These are phyloP conservation scores for Clavispora fructus DNA, from an alignment of 805 yeast genomes.

Conservation along the genomic window DNA sequence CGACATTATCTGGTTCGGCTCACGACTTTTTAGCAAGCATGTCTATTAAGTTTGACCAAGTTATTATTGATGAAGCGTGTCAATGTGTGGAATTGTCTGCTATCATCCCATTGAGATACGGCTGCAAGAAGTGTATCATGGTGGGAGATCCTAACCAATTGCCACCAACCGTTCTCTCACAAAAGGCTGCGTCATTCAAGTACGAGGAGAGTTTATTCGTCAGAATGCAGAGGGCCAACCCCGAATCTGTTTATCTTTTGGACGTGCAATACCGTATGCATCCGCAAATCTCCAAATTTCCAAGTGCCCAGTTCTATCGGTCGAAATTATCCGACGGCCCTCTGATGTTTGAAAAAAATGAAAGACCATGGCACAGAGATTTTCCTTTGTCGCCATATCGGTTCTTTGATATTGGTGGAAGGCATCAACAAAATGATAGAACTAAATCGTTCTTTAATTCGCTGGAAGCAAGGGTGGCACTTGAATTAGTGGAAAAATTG, in stretches of 20 bases:
- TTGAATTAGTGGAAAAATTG: constrained; percentile 56
- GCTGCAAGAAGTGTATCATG: constrained; percentile 86
- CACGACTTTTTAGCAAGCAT: constrained; percentile 76
- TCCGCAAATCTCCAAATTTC: constrained; percentile 83
- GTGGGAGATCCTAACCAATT: constrained; percentile 98
- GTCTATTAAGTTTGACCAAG: constrained; percentile 79
- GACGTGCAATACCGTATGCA: constrained; percentile 98
- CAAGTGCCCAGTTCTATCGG: constrained; percentile 76
- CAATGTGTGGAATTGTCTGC: constrained; percentile 93
- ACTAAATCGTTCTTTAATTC: constrained; percentile 69
- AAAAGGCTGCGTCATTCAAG: constrained; percentile 69
- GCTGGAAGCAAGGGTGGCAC: constrained; percentile 67
- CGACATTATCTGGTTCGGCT: constrained; percentile 92
- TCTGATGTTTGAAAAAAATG: constrained; percentile 54
- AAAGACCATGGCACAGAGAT: constrained; percentile 69
- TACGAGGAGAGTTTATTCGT: constrained; percentile 94
- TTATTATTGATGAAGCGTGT: constrained; percentile 94
- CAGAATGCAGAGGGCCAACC: constrained; percentile 73
- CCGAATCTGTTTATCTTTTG: constrained; percentile 59
- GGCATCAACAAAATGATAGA: constrained; percentile 57
- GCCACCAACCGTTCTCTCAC: constrained; percentile 94
- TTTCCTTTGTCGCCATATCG: constrained; percentile 64
- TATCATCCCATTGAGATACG: constrained; percentile 86
- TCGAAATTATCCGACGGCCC: constrained; percentile 74
- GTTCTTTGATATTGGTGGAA: constrained; percentile 63